A percentile compares a stretch with the other conserved stretches of the same genome.
Conservation (phyloP, 1,139 yeast species). For the Yamadazyma epiphylla region DNA sequence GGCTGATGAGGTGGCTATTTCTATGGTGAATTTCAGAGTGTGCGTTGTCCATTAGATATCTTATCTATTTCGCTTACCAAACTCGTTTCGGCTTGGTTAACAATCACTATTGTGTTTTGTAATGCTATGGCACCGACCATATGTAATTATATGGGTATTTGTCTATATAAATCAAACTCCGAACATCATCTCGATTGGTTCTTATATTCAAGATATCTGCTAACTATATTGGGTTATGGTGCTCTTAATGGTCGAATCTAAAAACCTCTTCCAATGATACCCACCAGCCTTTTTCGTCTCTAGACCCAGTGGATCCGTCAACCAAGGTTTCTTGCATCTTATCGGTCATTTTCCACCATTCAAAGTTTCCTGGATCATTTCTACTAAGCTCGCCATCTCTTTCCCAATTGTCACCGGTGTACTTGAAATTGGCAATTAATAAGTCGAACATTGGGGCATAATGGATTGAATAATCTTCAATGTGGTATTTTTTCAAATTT, state of each 20-base stretch:
- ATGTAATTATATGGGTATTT: no score
- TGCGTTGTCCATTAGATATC: no score
- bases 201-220: no score
- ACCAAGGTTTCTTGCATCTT: conserved; percentile 30
- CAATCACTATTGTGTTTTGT: no score
- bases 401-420: conserved; percentile 32
- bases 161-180: no score
- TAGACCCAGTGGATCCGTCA: conserved; percentile 29
- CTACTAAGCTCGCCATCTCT: conserved; percentile 25
- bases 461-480: conserved; percentile 36
- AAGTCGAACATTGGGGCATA: conserved; percentile 23
- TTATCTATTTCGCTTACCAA: no score
- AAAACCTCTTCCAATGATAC: conserved; percentile 28
- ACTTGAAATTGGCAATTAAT: conserved; percentile 29
- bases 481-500: conserved; percentile 25
- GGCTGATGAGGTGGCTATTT: no score
- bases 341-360: conserved; percentile 37
- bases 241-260: conserved; percentile 21
- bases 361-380: conserved; percentile 26
- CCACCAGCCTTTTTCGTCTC: conserved; percentile 38
- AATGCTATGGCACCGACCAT: no score
- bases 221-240: no score
- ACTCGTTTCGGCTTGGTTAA: no score
- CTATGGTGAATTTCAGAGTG: no score
- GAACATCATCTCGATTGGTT: no score